Base-by-base conservation (phyloP, 305 asterid genomes). In the Lippia alba region DNA sequence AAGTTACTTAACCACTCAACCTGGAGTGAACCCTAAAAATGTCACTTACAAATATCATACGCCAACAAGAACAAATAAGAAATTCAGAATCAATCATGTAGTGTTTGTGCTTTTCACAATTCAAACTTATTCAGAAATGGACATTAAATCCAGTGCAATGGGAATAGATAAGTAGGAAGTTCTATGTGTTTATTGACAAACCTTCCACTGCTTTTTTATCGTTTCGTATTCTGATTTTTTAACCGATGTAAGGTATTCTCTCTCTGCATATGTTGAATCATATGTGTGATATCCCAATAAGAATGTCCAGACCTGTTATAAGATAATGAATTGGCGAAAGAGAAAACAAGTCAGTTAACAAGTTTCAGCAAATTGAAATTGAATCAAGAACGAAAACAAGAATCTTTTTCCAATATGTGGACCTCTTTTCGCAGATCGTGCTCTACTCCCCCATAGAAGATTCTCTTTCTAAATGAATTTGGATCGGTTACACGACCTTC, bases 181-280 rank as follows among this genome's bases (percentile, higher is more conserved):
- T 18, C 48, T 74, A 74, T 45, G n/a, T 34, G 53, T 74, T 49
- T 36, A 67, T 17, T 41, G 67, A 85, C 94, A 73, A 76, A 92
- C 99, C 99, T 91, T 87, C 99, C 99, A 95, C 82, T 95, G 98
- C 68, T 76, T 85, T 76, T 95, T 95, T 39, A 95, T 76, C 51
- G 91, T 89, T 79, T 87, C 96, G 80, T 92, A 95, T 79, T 89
- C 97, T 48, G 81, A 67, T 85, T 87, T 91, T 86, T 88, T 95
- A 18, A 83, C 81, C 62, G 96, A 74, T 53, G 64, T 75, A 61
- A 83, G 91, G 83, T 95, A 89, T 78, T 89, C 89, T 84, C 98
- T 86, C 87, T 90, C 99, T 1, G 96, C 94, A 80, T 78, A 90
- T 46, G 99, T 94, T 66, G 99, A 95, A 78, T 86, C 96, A 82